These are phyloP conservation scores for Stenocarpella maydis DNA, from an alignment of 2,329 filamentous ascomycete species.

Conservation along the genomic window DNA sequence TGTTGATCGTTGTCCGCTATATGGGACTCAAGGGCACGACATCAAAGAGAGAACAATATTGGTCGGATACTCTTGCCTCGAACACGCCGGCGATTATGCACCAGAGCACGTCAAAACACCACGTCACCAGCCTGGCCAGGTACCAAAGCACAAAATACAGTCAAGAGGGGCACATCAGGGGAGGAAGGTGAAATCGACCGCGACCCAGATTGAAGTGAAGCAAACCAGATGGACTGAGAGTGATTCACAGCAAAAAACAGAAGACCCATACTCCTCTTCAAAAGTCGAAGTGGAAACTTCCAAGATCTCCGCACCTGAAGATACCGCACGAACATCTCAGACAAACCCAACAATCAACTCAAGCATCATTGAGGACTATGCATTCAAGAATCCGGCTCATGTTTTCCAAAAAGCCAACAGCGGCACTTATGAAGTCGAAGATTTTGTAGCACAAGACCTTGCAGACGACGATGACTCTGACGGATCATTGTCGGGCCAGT, in stretches of 20 bases:
- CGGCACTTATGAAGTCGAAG: neutral
- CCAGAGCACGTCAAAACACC: neutral
- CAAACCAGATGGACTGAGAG: neutral
- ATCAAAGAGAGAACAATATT: neutral
- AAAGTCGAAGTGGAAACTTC: no score
- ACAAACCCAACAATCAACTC: neutral
- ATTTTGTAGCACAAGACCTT: neutral
- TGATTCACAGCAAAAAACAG: neutral
- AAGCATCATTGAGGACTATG: no score
- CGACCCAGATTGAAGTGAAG: neutral
- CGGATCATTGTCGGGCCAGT: neutral
- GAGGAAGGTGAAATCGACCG: neutral
- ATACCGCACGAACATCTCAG: neutral
- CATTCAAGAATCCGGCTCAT: no score
- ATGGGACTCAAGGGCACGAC: neutral
- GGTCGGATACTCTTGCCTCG: neutral
- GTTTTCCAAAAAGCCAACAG: neutral
- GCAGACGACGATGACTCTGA: neutral
- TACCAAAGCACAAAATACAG: neutral
- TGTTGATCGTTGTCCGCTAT: slow-evolving; percentile 8
- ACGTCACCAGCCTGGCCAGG: no score
- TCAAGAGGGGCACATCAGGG: neutral
- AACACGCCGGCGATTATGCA: neutral
- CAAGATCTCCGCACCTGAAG: accelerated
- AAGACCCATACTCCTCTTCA: neutral